These are phyloP conservation scores for Pterula multifida DNA, from an alignment of 1,284 basidiomycete species.

Conservation along the genomic window DNA sequence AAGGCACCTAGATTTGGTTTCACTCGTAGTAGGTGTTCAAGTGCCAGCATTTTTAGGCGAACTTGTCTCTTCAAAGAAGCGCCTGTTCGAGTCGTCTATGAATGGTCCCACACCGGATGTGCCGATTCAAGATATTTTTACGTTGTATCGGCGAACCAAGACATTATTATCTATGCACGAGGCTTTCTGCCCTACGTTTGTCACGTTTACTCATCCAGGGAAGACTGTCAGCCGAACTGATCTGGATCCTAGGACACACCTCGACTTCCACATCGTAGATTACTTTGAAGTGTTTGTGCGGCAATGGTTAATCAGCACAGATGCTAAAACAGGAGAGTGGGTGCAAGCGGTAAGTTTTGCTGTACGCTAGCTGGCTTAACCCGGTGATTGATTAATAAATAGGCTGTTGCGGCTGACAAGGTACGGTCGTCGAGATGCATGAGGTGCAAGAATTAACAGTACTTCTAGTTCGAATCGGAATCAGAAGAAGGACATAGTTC, in stretches of 20 bases:
- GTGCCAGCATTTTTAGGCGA: conserved; percentile 72
- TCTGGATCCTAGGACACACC: no score
- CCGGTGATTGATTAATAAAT: conserved; percentile 4
- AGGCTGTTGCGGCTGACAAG: conserved; percentile 84
- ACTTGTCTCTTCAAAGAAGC: conserved; percentile 58
- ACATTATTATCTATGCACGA: conserved; percentile 65
- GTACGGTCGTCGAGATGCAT: conserved; percentile 27
- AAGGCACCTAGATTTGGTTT: conserved; percentile 72
- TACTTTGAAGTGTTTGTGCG: conserved; percentile 87
- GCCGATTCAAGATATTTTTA: conserved; percentile 82
- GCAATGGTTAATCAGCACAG: conserved; percentile 85
- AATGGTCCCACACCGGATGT: conserved; percentile 69
- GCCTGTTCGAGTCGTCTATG: conserved; percentile 66
- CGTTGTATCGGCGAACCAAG: conserved; percentile 70
- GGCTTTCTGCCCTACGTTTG: conserved; percentile 73
- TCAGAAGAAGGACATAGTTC: conserved; percentile 82
- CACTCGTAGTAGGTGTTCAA: conserved; percentile 61
- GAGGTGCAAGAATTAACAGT: conserved; percentile 4
- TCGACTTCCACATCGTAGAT: conserved; percentile 54
- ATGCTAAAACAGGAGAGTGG: conserved; percentile 89
- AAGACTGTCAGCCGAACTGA: conserved; percentile 28
- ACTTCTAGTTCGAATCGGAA: conserved; percentile 73
- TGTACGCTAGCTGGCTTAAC: conserved; percentile 1
- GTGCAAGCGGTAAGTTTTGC: conserved; percentile 65
- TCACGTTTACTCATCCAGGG: conserved; percentile 8